These are phyloP conservation scores for Paraconiothyrium sp. DNA, from an alignment of 2,329 filamentous ascomycete species.

Conservation along the genomic window DNA sequence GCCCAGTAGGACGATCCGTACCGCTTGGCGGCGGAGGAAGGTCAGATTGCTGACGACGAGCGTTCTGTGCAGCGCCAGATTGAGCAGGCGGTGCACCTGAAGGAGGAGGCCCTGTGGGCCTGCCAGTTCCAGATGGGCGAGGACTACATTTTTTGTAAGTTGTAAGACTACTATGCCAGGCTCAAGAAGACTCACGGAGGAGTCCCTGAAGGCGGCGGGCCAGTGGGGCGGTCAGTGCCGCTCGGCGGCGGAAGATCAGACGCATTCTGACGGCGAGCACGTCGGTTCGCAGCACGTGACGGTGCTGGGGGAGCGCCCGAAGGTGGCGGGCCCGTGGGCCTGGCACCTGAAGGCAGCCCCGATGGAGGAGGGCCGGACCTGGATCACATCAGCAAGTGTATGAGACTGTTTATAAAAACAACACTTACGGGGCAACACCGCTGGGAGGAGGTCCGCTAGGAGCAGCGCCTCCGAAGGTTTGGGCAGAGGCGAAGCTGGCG, in stretches of 20 bases:
- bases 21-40: not conserved
- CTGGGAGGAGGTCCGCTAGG: constrained; percentile 1
- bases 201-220: not conserved
- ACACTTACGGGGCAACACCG: not conserved
- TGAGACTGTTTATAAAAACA: no score
- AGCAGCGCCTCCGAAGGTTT: constrained; percentile 4
- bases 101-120: constrained; percentile 2
- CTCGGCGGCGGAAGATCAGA: not conserved
- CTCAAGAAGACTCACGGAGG: not conserved
- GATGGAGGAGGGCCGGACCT: constrained; percentile 1
- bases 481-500: constrained; percentile 12
- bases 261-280: not conserved
- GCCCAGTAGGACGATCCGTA: not conserved
- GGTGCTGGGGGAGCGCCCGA: constrained; percentile 6
- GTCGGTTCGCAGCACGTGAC: not conserved
- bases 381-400: no score
- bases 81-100: constrained; percentile 3
- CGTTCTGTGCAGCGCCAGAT: not conserved
- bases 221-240: not conserved
- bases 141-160: not conserved
- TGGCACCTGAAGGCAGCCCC: constrained; percentile 1
- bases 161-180: no score
- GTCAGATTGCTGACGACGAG: not conserved
- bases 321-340: constrained; percentile 6
- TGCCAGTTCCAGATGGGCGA: not conserved